Conservation (phyloP, 257 asterid species). For the Nicotiana knightiana region DNA sequence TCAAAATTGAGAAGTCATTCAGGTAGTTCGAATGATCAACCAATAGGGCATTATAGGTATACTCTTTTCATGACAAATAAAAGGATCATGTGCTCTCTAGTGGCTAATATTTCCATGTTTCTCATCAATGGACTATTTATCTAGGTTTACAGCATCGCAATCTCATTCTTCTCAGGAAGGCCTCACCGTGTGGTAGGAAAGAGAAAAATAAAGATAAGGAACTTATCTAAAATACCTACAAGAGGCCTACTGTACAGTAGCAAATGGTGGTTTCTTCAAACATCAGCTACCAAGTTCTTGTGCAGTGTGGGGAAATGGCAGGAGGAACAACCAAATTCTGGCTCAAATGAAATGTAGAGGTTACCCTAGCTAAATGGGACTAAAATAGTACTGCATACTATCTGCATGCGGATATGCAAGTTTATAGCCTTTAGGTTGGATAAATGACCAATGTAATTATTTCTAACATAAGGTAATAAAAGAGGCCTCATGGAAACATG, state of each 20-base stretch:
- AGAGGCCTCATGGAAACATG: background rate
- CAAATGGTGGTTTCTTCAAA: background rate
- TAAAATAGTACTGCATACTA: background rate
- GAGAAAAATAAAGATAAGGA: background rate
- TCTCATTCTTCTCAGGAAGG: background rate
- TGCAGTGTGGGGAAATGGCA: background rate
- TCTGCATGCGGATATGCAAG: background rate
- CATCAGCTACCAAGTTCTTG: background rate
- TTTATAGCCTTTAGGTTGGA: background rate
- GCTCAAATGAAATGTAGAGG: background rate
- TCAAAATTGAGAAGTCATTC: background rate
- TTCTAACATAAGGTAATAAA: background rate
- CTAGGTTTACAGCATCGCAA: background rate
- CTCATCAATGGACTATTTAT: background rate
- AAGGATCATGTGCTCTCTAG: background rate
- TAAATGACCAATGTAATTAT: background rate
- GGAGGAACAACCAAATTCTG: background rate
- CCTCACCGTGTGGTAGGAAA: background rate
- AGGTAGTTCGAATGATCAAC: background rate
- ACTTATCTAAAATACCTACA: background rate
- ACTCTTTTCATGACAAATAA: background rate
- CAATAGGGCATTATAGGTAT: background rate
- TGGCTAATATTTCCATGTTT: background rate
- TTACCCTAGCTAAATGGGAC: background rate
- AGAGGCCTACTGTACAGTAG: background rate